phyloP scores from a whole-genome alignment of 352 stramenopile genomes.

The Pythium inflatum region DNA sequence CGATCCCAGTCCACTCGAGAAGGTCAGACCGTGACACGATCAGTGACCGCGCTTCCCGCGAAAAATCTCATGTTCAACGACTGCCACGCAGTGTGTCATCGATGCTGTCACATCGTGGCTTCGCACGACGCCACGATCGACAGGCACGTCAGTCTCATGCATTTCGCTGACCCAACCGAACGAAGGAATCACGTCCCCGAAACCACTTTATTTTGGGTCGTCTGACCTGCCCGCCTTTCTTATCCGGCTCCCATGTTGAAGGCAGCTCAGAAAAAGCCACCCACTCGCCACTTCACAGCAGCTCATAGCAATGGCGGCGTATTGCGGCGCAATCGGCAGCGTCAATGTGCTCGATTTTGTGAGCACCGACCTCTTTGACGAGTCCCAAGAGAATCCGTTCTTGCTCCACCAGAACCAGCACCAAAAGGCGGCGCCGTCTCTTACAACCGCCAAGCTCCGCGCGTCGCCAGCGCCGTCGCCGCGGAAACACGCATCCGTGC shows the following conservation, averaged over 20 bases:
- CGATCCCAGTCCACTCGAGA: too few species aligned
- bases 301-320: constrained; percentile 47
- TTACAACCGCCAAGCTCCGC: not conserved
- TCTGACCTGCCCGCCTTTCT: too few species aligned
- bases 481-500: constrained; percentile 20
- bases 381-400: constrained; percentile 74
- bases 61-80: not conserved
- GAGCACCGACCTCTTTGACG: constrained; percentile 73
- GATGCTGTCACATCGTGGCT: too few species aligned
- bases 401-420: constrained; percentile 41
- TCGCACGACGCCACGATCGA: too few species aligned
- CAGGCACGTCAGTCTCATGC: too few species aligned
- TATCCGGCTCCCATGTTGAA: too few species aligned
- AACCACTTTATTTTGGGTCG: too few species aligned
- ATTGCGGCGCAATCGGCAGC: constrained; percentile 65
- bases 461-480: constrained; percentile 1
- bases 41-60: not conserved
- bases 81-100: not conserved
- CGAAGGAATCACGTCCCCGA: too few species aligned
- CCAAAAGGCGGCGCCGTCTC: too few species aligned
- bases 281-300: too few species aligned
- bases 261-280: not conserved
- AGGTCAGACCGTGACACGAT: too few species aligned
- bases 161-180: too few species aligned
- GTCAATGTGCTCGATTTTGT: constrained; percentile 73